Evolutionary conservation across 768 basidiomycete genomes (phyloP).

Genomic region (Udeniomyces megalosporus): DNA sequence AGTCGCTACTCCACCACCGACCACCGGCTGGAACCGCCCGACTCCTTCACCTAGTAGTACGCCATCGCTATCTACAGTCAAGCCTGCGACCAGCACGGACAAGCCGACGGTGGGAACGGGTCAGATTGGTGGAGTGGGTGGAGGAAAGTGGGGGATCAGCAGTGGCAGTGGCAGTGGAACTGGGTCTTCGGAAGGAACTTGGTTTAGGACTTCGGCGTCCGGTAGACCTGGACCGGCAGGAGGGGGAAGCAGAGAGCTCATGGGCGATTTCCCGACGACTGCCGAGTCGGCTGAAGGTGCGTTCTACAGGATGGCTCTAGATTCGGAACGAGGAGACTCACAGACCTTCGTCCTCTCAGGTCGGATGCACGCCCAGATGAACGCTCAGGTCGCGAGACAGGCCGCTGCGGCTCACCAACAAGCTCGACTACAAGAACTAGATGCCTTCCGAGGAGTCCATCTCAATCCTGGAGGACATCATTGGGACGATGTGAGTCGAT

Average conservation of each 20-base stretch:
- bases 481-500: conserved; percentile 78
- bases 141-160: too few species aligned
- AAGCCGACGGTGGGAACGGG: neutral
- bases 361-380: neutral
- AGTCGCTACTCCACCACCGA: conserved; percentile 42
- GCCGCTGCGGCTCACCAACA: conserved; percentile 44
- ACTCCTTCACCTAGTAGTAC: conserved; percentile 28
- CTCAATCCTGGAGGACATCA: conserved; percentile 85
- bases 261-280: conserved; percentile 79
- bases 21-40: conserved; percentile 42
- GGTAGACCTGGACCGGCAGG: neutral
- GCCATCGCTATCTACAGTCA: conserved; percentile 49
- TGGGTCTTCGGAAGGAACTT: neutral
- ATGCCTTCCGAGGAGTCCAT: conserved; percentile 87
- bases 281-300: conserved; percentile 80
- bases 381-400: conserved; percentile 36
- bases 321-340: neutral
- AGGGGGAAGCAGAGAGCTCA: neutral
- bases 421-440: conserved; percentile 61
- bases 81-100: neutral
- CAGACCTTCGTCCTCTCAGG: neutral
- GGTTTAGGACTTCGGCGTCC: neutral
- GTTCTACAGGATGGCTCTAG: conserved; percentile 23
- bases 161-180: too few species aligned
- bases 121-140: too few species aligned